phyloP scores from a whole-genome alignment of 495 filamentous ascomycete species.

The Aspergillus asperescens region DNA sequence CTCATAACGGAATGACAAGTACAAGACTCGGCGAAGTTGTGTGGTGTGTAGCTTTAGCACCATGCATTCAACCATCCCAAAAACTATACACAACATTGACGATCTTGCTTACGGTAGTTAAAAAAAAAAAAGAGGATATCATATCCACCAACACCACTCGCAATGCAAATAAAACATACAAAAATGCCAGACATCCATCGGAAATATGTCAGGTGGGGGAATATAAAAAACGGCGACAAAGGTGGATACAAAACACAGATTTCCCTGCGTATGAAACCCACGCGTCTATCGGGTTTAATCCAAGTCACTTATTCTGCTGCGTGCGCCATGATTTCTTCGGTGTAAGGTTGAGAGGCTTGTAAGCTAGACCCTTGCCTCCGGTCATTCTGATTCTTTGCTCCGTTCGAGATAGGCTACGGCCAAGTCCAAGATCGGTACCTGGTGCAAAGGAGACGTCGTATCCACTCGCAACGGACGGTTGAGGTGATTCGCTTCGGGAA shows the following conservation, averaged over 20 bases:
- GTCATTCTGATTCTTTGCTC: slow-evolving; percentile 39
- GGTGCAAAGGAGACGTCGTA: slow-evolving; percentile 39
- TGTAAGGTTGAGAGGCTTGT: slow-evolving; percentile 36
- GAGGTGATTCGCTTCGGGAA: slow-evolving; percentile 30
- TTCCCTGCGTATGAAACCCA: no score
- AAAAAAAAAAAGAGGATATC: not conserved
- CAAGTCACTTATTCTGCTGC: slow-evolving; percentile 4
- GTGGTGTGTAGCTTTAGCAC: not conserved
- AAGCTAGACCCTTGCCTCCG: slow-evolving; percentile 38
- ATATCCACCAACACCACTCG: slow-evolving; percentile 8
- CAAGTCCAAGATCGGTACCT: slow-evolving; percentile 32
- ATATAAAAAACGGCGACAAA: no score
- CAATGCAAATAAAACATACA: slow-evolving; percentile 13
- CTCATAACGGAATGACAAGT: not conserved
- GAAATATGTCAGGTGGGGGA: no score
- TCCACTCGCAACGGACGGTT: slow-evolving; percentile 26
- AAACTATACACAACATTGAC: not conserved
- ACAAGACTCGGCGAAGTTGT: not conserved
- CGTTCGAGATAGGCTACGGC: slow-evolving; percentile 37
- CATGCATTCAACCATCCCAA: not conserved
- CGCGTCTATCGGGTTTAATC: no score
- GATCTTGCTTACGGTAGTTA: not conserved
- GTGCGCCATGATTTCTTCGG: slow-evolving; percentile 21
- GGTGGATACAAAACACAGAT: no score
- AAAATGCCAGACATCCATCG: not conserved